Percentiles rank a stretch among this genome's conserved stretches.
Conservation (phyloP, 345 rosid genomes). For the Camelina neglecta region DNA sequence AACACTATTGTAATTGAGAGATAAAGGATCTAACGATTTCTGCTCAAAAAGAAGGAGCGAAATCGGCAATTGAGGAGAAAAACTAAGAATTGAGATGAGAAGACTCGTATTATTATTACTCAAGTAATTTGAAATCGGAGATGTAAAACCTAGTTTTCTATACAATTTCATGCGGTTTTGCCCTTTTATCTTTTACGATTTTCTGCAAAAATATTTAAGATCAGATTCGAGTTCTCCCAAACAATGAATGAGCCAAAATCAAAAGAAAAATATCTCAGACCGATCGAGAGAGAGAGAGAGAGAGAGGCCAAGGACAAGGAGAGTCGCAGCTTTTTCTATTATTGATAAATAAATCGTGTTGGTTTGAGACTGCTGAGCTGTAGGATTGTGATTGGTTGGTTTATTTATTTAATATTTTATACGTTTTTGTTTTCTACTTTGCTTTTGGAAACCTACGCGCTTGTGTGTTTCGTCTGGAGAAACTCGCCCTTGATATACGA, state of each 20-base stretch:
- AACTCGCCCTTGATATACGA: not conserved
- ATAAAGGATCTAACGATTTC: conserved; percentile 57
- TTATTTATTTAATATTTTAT: not conserved
- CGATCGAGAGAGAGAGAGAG: conserved; percentile 4
- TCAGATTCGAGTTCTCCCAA: conserved; percentile 23
- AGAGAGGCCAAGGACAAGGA: conserved; percentile 4
- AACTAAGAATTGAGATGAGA: conserved; percentile 69
- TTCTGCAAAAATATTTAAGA: not conserved
- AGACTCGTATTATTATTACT: conserved; percentile 46
- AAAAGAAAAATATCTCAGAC: not conserved
- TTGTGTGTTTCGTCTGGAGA: not conserved
- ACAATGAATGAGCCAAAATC: not conserved
- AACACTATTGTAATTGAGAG: not conserved
- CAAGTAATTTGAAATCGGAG: conserved; percentile 65
- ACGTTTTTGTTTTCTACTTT: not conserved
- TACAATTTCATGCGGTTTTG: conserved; percentile 78
- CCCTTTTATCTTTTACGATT: not conserved
- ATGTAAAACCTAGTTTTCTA: conserved; percentile 60
- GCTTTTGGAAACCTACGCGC: conserved; percentile 9
- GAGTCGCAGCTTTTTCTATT: conserved; percentile 25
- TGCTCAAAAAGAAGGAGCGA: conserved; percentile 58
- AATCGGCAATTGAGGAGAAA: conserved; percentile 70
- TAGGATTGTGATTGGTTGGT: not conserved
- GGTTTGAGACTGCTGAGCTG: conserved; percentile 23
- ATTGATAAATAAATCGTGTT: conserved; percentile 10